These are phyloP conservation scores for Yarrowia hollandica DNA, from an alignment of 805 yeast species.

Conservation along the genomic window DNA sequence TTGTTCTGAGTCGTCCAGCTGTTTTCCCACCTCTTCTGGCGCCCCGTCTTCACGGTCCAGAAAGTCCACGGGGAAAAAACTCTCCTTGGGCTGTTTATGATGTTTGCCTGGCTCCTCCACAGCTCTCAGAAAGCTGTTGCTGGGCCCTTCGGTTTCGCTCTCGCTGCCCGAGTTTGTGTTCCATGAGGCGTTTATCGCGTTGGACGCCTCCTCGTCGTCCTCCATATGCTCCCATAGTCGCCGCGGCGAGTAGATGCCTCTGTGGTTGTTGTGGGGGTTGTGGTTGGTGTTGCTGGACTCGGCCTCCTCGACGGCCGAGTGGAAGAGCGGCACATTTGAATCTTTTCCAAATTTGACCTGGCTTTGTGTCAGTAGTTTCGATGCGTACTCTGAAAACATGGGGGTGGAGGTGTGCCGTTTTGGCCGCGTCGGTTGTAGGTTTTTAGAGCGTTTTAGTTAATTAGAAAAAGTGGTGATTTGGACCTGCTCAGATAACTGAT, in stretches of 20 bases:
- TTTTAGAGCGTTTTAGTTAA: not conserved
- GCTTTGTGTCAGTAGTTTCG: slow-evolving; percentile 42
- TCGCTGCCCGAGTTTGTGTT: slow-evolving; percentile 20
- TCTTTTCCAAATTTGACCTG: slow-evolving; percentile 36
- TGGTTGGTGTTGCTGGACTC: slow-evolving; percentile 23
- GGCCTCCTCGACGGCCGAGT: slow-evolving; percentile 36
- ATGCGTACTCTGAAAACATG: slow-evolving; percentile 41
- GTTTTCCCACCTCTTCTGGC: not conserved
- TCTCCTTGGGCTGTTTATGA: slow-evolving; percentile 12
- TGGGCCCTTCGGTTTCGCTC: slow-evolving; percentile 12
- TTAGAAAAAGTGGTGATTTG: not conserved
- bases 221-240: slow-evolving; percentile 25
- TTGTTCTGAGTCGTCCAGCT: slow-evolving; percentile 15
- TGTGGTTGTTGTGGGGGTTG: slow-evolving; percentile 10
- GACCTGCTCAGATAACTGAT: slow-evolving; percentile 28
- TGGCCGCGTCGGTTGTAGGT: not conserved
- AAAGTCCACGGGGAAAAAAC: slow-evolving; percentile 24
- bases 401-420: not conserved
- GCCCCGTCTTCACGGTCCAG: slow-evolving; percentile 11
- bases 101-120: slow-evolving; percentile 13
- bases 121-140: slow-evolving; percentile 22
- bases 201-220: slow-evolving; percentile 25
- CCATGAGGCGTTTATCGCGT: slow-evolving; percentile 26
- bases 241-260: slow-evolving; percentile 20
- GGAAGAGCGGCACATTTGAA: slow-evolving; percentile 39